phyloP scores from a whole-genome alignment of 2,329 filamentous ascomycete genomes.

The Blumeria graminis region DNA sequence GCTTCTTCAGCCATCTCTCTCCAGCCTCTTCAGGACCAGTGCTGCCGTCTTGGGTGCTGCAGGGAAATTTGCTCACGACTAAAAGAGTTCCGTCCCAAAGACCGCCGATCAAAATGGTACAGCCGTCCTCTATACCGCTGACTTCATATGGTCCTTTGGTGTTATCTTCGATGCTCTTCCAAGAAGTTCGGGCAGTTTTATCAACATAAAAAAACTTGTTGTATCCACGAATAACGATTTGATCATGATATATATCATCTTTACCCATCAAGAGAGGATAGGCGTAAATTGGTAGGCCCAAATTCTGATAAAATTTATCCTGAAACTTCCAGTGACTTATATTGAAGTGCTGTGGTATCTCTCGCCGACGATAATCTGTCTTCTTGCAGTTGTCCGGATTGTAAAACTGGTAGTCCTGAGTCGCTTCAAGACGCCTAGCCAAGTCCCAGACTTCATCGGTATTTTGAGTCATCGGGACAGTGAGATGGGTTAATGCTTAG shows the following conservation, averaged over 20 bases:
- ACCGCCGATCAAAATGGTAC: conserved; percentile 91
- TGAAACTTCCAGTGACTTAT: conserved; percentile 86
- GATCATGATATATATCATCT: conserved; percentile 35
- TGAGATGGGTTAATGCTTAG: no score
- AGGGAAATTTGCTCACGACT: conserved; percentile 98
- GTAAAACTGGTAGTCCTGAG: conserved; percentile 38
- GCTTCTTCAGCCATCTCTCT: conserved; percentile 57
- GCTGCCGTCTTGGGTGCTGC: conserved; percentile 42
- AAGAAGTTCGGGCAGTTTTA: conserved; percentile 61
- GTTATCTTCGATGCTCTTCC: conserved; percentile 49
- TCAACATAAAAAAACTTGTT: conserved; percentile 97
- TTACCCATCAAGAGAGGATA: conserved; percentile 79
- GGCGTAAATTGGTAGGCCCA: conserved; percentile 69
- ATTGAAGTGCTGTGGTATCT: conserved; percentile 34
- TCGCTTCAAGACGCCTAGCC: conserved; percentile 29
- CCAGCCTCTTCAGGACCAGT: conserved; percentile 68
- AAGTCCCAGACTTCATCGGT: conserved; percentile 30
- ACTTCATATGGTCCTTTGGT: conserved; percentile 82
- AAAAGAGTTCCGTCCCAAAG: conserved; percentile 72
- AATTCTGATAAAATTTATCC: conserved; percentile 89
- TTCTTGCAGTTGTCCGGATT: conserved; percentile 56
- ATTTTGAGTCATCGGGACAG: conserved; percentile 29
- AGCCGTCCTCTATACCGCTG: conserved; percentile 97
- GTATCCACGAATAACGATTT: conserved; percentile 77
- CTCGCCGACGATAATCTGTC: conserved; percentile 44